Base-by-base conservation (phyloP, 2,329 filamentous ascomycete genomes). In the Colletotrichum sp. region DNA sequence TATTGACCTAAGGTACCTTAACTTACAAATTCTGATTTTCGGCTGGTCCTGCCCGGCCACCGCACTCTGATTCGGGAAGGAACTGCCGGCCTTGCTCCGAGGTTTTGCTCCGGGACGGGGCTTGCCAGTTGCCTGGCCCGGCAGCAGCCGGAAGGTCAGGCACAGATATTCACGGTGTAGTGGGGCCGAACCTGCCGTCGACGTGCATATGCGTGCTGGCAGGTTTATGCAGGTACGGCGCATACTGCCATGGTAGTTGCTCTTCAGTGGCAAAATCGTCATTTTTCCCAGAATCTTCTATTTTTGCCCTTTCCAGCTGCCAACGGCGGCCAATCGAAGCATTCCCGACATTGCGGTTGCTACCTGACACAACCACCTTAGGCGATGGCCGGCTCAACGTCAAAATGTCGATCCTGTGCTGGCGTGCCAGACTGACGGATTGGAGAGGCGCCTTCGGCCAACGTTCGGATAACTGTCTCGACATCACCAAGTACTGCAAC, bases 191-290 rank as follows among this genome's bases (percentile, higher is more conserved):
- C 30, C 14, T 26, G 63, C 63, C 36, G 30, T 32, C n/a, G 43
- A 24, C 43, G 59, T 55, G 59, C 30, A 39, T 66, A 24, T 65
- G 24, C 39, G 55, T 72, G 9, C 55, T 2, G 43, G 48, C 36
- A 39, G 28, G 64, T 43, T 34, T 43, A 75, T 68, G 73, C 73
- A 76, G 74, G 74, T 74, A 76, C 74, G 64, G 48, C 48, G 65
- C 70, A 69, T 34, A 36, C 34, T 36, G 34, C 34, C 34, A 2
- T 36, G 3, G 32, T 34, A 43, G 26, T 65, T n/a, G 28, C 7
- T 68, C 26, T 24, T 34, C 65, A 10, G 30, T 57, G 48, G 65
- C 65, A 68, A 68, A 68, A 52, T 52, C 43, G 6, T 52, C 43
- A 52, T 52, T 24, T 30, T n/a, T 18, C 18, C n/a, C 36, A 24